Evolutionary conservation across 352 stramenopile species (phyloP), one percentile per base, ranked within the genome.

Genomic region (Globisporangium takayamanum): DNA sequence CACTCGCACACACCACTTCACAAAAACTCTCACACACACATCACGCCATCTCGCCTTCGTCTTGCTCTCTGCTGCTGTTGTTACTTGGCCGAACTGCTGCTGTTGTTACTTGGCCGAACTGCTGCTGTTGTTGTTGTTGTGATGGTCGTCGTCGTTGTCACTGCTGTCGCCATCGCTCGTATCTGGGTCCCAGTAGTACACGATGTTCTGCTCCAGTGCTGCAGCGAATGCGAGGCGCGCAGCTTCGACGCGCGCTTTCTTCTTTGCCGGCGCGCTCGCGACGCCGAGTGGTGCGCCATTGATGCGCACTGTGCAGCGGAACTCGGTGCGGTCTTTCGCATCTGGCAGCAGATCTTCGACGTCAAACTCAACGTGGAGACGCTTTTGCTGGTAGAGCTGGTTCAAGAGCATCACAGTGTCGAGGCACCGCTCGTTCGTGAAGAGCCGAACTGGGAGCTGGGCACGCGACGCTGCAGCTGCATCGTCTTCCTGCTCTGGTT

Each of bases 221-320:
- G 78, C 68, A 37, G 83, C 84, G 62, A 97, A 72, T 62, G 95
- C 76, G 26, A 87, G 65, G 20, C 63, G 62, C 0, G 77, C 79
- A n/a, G 76, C 80, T 51, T 80, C 67, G 7, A 55, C 57, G 46
- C 74, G 74, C 16, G 89, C 82, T 62, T 97, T 98, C 69, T 94
- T 91, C 62, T 96, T 96, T 44, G 80, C 72, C 1, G 89, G 64
- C 2, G 72, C 82, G 6, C 60, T 70, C 0, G 67, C 67, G 15
- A 62, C 55, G 25, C 55, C 68, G 5, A 84, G 59, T 18, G 66
- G 12, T 36, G 80, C 60, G 15, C 67, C 74, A 12, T 88, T 88
- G 41, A 92, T 50, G 25, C 69, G 66, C 5, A 67, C 78, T 0
- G 62, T 74, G 60, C 74, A 89, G 50, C 76, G 64, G 50, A 89